Conservation (phyloP, 495 filamentous ascomycete species). For the Penicillium roqueforti region DNA sequence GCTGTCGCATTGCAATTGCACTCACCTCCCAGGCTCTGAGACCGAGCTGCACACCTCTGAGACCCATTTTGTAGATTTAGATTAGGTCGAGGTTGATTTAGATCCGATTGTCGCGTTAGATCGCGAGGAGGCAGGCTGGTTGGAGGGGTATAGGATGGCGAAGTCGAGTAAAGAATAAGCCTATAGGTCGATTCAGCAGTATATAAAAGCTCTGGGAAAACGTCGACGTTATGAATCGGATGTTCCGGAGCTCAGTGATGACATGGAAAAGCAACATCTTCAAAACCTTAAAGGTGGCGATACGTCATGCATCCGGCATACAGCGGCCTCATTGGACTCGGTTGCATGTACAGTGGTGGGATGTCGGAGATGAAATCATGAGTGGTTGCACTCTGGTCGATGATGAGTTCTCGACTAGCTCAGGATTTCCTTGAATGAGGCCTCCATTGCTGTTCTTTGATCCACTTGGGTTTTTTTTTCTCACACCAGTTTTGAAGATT, state of each 20-base stretch:
- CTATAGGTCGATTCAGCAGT: background rate
- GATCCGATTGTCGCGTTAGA: background rate
- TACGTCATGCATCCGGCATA: constrained; percentile 39
- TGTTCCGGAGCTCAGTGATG: constrained; percentile 31
- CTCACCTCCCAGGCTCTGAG: constrained; percentile 41
- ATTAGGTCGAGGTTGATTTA: background rate
- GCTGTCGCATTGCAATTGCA: background rate
- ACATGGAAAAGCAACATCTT: constrained; percentile 18
- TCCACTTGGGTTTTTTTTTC: background rate
- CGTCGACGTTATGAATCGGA: constrained; percentile 29
- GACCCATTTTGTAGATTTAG: constrained; percentile 21
- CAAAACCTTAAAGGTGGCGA: constrained; percentile 11
- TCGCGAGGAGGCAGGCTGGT: constrained; percentile 3
- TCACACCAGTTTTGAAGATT: background rate
- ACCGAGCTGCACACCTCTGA: constrained; percentile 30
- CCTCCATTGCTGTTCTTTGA: background rate
- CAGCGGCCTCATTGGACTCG: constrained; percentile 10
- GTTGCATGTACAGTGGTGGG: background rate
- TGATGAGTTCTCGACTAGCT: constrained; percentile 9
- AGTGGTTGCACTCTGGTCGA: constrained; percentile 12
- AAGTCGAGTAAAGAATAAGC: background rate
- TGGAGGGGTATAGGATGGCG: constrained; percentile 1
- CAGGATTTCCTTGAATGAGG: background rate
- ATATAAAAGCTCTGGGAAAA: constrained; percentile 7
- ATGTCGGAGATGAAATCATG: constrained; percentile 7